Base-by-base conservation (phyloP, 2,329 filamentous ascomycete species). In the Sporothrix dimorphospora region DNA sequence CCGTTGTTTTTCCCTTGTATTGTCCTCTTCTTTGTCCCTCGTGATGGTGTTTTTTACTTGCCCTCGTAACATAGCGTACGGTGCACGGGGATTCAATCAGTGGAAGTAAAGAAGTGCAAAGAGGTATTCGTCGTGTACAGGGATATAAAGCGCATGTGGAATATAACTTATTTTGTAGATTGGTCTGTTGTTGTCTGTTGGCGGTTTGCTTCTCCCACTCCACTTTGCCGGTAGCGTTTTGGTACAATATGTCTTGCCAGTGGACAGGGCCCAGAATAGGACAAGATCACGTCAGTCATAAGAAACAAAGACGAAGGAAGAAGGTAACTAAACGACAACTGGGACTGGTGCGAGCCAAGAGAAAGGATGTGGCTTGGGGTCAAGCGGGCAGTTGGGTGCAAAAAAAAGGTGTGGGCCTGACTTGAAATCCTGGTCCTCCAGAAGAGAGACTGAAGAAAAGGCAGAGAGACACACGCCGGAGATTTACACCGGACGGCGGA, bases 141-240 rank as follows among this genome's bases (percentile, higher is more conserved):
- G 53, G 53, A 34, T 57, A 57, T 24, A 24, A 57, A 24, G 24
- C 14, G 53, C 12, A 34, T 30, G 1, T 34, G 53, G 53, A 57
- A 57, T 57, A 30, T 57, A 24, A 7, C 53, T 57, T 34, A 34
- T 57, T 57, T 12, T 34, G 53, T 30, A 12, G 53, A 57, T n/a
- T n/a, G 53, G 30, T n/a, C 49, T 21, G 49, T 53, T 57, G 53
- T 14, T 57, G 53, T 61, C 34, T 61, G 57, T 24, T 61, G 57
- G 57, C 57, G 42, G 34, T 34, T 16, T 19, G 3, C n/a, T 8
- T 57, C 53, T 47, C 27, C n/a, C n/a, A n/a, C n/a, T 24, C 27
- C 27, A 34, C n/a, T 34, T n/a, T 57, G 27, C 53, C 53, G 53
- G 49, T 24, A 53, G 49, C 12, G n/a, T 53, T 9, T 53, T 6